A percentile compares a stretch with the other conserved stretches of the same genome.
Evolutionary conservation across 345 rosid genomes (phyloP).

Genomic region (Jatropha curcas): DNA sequence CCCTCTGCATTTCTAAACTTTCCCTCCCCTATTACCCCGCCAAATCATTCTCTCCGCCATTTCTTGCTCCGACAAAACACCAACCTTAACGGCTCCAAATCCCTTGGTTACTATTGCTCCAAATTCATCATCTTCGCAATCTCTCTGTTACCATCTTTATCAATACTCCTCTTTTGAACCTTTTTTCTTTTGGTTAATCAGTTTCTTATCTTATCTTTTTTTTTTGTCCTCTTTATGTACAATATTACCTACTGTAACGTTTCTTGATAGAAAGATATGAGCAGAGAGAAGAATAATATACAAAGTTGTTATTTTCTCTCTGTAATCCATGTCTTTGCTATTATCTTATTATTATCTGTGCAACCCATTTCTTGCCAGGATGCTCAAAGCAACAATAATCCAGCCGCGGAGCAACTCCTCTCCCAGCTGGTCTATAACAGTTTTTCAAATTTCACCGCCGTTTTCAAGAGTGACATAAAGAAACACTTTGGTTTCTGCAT

Average conservation of each 20-base stretch:
- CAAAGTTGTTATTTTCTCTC: constrained; percentile 21
- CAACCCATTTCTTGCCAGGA: constrained; percentile 25
- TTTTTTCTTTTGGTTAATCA: not conserved
- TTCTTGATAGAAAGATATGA: constrained; percentile 31
- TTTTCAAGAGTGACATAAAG: constrained; percentile 58
- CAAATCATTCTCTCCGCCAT: constrained; percentile 23
- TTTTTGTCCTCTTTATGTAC: not conserved
- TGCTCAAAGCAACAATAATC: constrained; percentile 23
- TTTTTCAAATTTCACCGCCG: constrained; percentile 54
- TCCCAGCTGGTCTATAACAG: constrained; percentile 43
- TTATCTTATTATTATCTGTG: not conserved
- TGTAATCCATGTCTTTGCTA: constrained; percentile 16
- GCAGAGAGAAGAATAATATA: constrained; percentile 30
- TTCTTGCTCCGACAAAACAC: constrained; percentile 14
- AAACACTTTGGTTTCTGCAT: constrained; percentile 82
- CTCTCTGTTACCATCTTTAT: not conserved
- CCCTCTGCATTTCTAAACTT: not conserved
- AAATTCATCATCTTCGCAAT: not conserved
- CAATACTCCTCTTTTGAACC: not conserved
- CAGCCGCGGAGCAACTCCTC: constrained; percentile 44
- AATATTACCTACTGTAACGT: not conserved
- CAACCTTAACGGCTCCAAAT: not conserved
- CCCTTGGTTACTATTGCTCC: not conserved
- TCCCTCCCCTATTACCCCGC: constrained; percentile 4
- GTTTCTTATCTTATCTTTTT: no score